Percentiles rank a stretch among this genome's conserved stretches.
Evolutionary conservation across 768 basidiomycete species (phyloP).

Genomic region (Mycena belliarum): DNA sequence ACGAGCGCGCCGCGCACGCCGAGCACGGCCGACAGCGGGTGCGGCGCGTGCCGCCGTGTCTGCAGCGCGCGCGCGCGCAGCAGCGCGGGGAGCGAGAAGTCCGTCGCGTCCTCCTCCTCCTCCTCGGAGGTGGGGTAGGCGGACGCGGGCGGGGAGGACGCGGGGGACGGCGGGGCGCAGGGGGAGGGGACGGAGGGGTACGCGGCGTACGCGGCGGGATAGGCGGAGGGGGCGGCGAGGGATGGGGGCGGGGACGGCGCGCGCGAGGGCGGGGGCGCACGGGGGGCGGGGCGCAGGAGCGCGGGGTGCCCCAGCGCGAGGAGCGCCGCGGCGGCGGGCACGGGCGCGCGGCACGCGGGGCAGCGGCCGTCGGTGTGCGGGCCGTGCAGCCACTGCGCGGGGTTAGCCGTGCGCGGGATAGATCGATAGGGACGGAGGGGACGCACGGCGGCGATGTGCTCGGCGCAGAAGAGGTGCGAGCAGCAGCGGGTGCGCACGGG

Average conservation of each 20-base stretch:
- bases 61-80: conserved; percentile 5
- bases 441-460: conserved; percentile 2
- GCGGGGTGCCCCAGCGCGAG: conserved; percentile 5
- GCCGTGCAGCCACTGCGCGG: background rate
- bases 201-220: background rate
- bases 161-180: background rate
- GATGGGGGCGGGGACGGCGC: background rate
- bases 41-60: conserved; percentile 3
- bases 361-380: background rate
- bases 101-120: background rate
- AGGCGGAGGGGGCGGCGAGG: background rate
- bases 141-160: background rate
- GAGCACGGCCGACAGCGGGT: background rate
- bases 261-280: conserved; percentile 4
- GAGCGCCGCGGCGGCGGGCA: background rate
- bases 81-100: conserved; percentile 8
- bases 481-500: conserved; percentile 11
- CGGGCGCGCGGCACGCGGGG: background rate
- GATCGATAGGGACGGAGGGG: too few relatives aligned
- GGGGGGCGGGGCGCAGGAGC: background rate
- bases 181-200: too few relatives aligned
- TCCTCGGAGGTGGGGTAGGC: too few relatives aligned
- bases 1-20: conserved; percentile 1
- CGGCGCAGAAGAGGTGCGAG: conserved; percentile 7
- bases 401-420: too few relatives aligned